Conservation (phyloP, 108 stramenopile genomes). For the Cyclotella choctawhatcheeana region DNA sequence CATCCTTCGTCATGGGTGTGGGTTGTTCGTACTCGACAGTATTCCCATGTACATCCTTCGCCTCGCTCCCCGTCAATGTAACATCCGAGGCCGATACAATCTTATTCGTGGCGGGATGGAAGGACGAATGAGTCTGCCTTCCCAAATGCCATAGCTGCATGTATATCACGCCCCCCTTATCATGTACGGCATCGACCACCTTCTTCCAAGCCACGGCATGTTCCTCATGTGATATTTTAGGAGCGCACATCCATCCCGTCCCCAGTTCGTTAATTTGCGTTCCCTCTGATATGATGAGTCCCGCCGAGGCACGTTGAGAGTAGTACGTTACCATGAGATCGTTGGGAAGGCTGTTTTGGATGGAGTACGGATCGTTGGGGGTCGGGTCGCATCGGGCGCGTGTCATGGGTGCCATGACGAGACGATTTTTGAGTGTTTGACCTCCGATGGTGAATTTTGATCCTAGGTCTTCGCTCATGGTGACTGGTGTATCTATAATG, state of each 20-base stretch:
- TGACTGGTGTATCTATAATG: too few relatives aligned
- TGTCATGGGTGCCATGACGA: conserved; percentile 12
- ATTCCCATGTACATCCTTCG: background rate
- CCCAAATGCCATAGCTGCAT: conserved; percentile 15
- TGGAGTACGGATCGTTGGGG: too few relatives aligned
- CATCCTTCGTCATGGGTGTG: background rate
- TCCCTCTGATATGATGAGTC: conserved; percentile 9
- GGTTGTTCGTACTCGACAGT: conserved; percentile 2
- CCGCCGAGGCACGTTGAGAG: conserved; percentile 6
- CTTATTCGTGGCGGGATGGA: background rate
- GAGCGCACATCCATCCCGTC: conserved; percentile 1
- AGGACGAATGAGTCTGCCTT: conserved; percentile 6
- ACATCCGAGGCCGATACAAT: conserved; percentile 3
- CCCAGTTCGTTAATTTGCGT: conserved; percentile 6
- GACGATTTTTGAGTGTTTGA: background rate
- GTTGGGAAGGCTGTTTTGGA: too few relatives aligned
- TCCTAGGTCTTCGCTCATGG: background rate
- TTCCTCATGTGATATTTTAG: background rate
- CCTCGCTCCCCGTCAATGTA: background rate
- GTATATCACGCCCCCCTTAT: background rate
- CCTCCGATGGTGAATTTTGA: conserved; percentile 4
- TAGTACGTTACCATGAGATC: conserved; percentile 14
- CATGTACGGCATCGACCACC: background rate
- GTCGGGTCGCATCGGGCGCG: background rate
- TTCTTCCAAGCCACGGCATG: conserved; percentile 14